Evolutionary conservation across 106 monocot genomes (phyloP).

Genomic region (Apostasia shenzhenica): DNA sequence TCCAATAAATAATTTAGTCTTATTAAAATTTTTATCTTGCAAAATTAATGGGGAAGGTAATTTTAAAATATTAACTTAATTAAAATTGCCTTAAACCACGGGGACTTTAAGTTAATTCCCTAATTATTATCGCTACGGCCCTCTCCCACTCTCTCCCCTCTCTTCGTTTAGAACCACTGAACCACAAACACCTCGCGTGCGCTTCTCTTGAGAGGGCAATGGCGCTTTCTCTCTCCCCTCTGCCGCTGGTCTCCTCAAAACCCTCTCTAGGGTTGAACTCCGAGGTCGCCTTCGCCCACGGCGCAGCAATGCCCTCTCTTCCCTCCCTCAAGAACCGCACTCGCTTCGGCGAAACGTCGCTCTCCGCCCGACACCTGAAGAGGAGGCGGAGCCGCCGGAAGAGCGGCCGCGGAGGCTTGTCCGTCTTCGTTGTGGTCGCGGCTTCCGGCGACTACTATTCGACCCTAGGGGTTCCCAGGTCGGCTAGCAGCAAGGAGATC

Average conservation of each 20-base stretch:
- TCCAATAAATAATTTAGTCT: too few relatives aligned
- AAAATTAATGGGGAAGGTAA: too few relatives aligned
- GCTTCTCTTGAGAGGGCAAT: background rate
- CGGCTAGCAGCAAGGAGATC: slow-evolving; percentile 79
- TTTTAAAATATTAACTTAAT: too few relatives aligned
- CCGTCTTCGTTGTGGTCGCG: slow-evolving; percentile 11
- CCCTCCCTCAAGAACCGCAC: background rate
- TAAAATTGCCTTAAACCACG: too few relatives aligned
- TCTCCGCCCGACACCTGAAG: background rate
- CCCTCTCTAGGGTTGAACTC: background rate
- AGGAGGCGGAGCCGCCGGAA: background rate
- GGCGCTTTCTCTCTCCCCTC: background rate
- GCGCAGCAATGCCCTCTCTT: background rate
- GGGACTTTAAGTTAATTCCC: too few relatives aligned
- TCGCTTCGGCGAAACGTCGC: background rate
- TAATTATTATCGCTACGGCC: background rate
- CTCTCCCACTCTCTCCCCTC: background rate
- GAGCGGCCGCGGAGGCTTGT: background rate
- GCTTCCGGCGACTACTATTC: slow-evolving; percentile 83
- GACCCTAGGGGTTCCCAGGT: slow-evolving; percentile 73
- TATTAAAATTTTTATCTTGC: too few relatives aligned
- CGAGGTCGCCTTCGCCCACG: background rate
- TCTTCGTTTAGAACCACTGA: too few relatives aligned
- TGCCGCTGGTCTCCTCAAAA: slow-evolving; percentile 1
- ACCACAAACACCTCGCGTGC: background rate